Evolutionary conservation across 345 rosid species (phyloP), one percentile per base, ranked within the genome.

Genomic region (Xanthoceras sorbifolium): DNA sequence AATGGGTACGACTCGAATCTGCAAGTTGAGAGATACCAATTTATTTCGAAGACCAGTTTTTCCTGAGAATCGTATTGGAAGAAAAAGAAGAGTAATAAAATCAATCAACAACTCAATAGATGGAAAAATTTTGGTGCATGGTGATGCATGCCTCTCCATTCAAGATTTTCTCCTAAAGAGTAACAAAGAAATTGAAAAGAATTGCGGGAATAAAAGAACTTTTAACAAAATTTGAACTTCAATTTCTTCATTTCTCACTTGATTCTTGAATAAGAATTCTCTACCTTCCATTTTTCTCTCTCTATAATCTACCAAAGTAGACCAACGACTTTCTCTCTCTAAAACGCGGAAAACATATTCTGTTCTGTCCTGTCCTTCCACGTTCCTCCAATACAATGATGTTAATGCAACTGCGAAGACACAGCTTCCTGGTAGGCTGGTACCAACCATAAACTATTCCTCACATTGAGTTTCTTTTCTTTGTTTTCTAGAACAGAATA

Each of bases 371-470:
- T 9, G 48, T 32, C 66, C 54, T 69, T 48, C 31, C 82, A 76
- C 73, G 73, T 73, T 80, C 75, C 77, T 61, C 57, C 74, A 23
- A 67, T 67, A 12, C 65, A 1, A 85, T 85, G 88, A n/a, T 76
- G 46, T 23, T 77, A 4, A 25, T 76, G 26, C 77, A n/a, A n/a
- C n/a, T n/a, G n/a, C n/a, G 69, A 73, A 52, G 83, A 50, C 36
- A 8, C 60, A 57, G 66, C 31, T 78, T 71, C 40, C 77, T 48
- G 83, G 86, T 82, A 82, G 67, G 40, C 77, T 48, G 83, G 86
- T 82, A 82, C 70, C 17, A 9, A 36, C 50, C 29, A 23, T 75
- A 40, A 38, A 31, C 38, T 18, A 34, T 63, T 61, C 26, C 67
- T 26, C 23, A 12, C 26, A 25, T 44, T 29, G 12, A 6, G 4